Evolutionary conservation across 108 stramenopile species (phyloP), one percentile per base, ranked within the genome.

Genomic region (Craspedostauros australis): DNA sequence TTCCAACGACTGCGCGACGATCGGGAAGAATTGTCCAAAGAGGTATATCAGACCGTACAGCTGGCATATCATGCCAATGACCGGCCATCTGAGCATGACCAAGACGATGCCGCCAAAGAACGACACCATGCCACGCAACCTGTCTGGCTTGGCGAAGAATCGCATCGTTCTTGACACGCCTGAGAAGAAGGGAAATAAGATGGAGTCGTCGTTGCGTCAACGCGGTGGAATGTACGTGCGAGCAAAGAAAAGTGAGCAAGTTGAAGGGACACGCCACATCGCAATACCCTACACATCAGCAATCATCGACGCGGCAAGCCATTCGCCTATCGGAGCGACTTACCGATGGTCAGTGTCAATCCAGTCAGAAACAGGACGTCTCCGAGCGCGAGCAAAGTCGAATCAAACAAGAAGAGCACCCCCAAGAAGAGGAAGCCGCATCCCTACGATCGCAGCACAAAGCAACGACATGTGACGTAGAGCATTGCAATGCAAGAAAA

Each of bases 11-110:
- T 82, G 76, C 21, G 86, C 86, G 7, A 84, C 88, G 55, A 93
- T 93, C 1, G 92, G 92, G 65, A 93, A 90, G 66, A 93, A 93
- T 42, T 93, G 92, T 41, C 92, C 92, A 65, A 93, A 93, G 39
- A 93, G 57, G 60, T 93, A 93, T 3, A 93, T 64, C 39, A 93
- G 55, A 21, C 92, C 92, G 46, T 93, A 93, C 2, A 86, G 33
- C 53, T 93, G 92, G 39, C 54, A 58, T 15, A 85, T 67, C 87
- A 93, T 93, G 11, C 92, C 92, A 34, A 87, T 32, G 39, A 93
- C 63, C n/a, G 83, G 83, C 81, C 85, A 90, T 49, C 92, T 70
- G 22, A 80, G 42, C 76, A 93, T 68, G 6, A 93, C 92, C 29
- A 93, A 46, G 11, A 70, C 23, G 23, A 93, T 72, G 1, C 92